Conservation (phyloP, 1,139 yeast species). For the Torulaspora globosa region DNA sequence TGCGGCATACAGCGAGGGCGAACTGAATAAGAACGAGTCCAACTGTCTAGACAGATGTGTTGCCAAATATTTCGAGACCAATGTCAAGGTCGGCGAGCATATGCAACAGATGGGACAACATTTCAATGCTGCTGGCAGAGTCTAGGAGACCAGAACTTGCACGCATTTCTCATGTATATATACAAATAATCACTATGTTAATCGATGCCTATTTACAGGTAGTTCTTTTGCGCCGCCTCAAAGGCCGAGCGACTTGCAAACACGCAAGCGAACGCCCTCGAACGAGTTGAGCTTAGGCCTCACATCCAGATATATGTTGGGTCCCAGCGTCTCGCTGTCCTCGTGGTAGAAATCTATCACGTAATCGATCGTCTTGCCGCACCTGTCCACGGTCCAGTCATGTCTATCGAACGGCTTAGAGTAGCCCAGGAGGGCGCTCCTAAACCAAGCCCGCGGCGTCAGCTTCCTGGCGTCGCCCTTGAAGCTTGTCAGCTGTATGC, state of each 20-base stretch:
- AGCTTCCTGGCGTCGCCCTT: slow-evolving; percentile 81
- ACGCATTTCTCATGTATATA: slow-evolving; percentile 12
- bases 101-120: slow-evolving; percentile 70
- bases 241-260: slow-evolving; percentile 55
- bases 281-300: slow-evolving; percentile 79
- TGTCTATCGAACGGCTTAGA: slow-evolving; percentile 91
- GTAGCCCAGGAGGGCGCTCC: slow-evolving; percentile 55
- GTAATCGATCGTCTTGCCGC: slow-evolving; percentile 80
- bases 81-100: slow-evolving; percentile 91
- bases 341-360: slow-evolving; percentile 86
- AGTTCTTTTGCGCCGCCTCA: neutral
- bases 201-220: slow-evolving; percentile 7
- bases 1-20: slow-evolving; percentile 64
- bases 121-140: slow-evolving; percentile 39
- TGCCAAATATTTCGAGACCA: slow-evolving; percentile 91
- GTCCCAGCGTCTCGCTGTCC: slow-evolving; percentile 47
- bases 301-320: slow-evolving; percentile 76
- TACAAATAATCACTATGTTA: neutral
- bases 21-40: slow-evolving; percentile 77
- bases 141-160: slow-evolving; percentile 14
- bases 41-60: slow-evolving; percentile 97
- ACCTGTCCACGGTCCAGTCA: slow-evolving; percentile 89
- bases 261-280: slow-evolving; percentile 75
- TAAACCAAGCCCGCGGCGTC: slow-evolving; percentile 86
- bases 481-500: slow-evolving; percentile 77